Evolutionary conservation across 2,329 filamentous ascomycete species (phyloP), one percentile per base, ranked within the genome.

Genomic region (Scedosporium apiospermum): DNA sequence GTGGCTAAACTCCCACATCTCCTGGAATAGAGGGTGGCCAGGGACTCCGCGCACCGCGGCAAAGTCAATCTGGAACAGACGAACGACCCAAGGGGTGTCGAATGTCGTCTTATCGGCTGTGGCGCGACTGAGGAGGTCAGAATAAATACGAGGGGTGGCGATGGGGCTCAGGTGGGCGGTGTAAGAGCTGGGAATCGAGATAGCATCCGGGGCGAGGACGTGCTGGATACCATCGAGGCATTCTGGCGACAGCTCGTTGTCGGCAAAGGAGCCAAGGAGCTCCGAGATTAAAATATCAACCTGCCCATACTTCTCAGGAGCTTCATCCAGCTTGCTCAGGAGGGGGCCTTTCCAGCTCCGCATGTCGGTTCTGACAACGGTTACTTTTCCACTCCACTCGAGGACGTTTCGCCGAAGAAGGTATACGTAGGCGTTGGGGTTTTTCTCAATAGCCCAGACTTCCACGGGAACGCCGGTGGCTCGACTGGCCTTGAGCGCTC

Each of bases 161-260:
- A 99, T 91, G 1, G 96, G 95, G n/a, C 90, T 93, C 64, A 97
- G 78, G 72, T 97, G 92, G 3, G 95, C 93, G 1, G 92, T 96
- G 77, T 99, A 99, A 34, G 90, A 95, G 66, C 87, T 84, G 1
- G 95, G 95, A 66, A 99, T 98, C 1, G 91, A 97, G 68, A 99
- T 93, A 42, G 95, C 96, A 69, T 93, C 85, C 0, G 82, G 81
- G 10, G 84, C 79, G n/a, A 99, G 78, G 53, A 98, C 89, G 69
- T 93, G 88, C 71, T 97, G 93, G 59, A 98, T 93, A 55, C 95
- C 95, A 72, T 99, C 95, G 10, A 99, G 82, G 70, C 95, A 99
- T 76, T 99, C 95, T 0, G 95, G 95, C 0, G 91, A 96, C 9
- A 99, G 84, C 75, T 99, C 95, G 71, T 99, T 99, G 75, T 99